Evolutionary conservation across 805 yeast species (phyloP).

Genomic region (Ogataea glucozyma): DNA sequence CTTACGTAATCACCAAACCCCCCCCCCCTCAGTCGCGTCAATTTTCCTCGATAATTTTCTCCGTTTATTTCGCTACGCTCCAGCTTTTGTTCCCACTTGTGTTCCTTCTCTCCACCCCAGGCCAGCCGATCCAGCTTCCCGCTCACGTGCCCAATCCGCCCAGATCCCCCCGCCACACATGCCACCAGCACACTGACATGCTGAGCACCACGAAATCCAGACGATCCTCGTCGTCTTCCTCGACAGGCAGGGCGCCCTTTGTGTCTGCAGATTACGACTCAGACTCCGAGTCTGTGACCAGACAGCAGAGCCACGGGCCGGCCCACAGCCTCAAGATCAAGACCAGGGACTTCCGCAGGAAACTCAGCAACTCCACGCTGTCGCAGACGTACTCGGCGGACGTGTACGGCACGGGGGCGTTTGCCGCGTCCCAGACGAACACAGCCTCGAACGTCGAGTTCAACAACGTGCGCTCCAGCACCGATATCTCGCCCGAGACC

Average conservation of each 20-base stretch:
- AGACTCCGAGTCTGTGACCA: slow-evolving; percentile 1
- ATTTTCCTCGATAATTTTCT: too few relatives aligned
- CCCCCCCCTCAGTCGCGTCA: too few relatives aligned
- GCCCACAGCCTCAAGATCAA: not conserved
- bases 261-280: not conserved
- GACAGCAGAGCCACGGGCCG: not conserved
- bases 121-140: too few relatives aligned
- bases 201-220: not conserved
- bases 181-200: not conserved
- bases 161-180: not conserved
- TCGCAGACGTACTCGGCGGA: not conserved
- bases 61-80: too few relatives aligned
- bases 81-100: too few relatives aligned
- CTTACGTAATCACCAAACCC: too few relatives aligned
- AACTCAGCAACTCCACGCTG: slow-evolving; percentile 15
- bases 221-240: slow-evolving; percentile 4
- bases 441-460: slow-evolving; percentile 36
- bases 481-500: slow-evolving; percentile 11
- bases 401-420: not conserved
- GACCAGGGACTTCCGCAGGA: slow-evolving; percentile 10
- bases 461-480: slow-evolving; percentile 31
- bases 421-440: slow-evolving; percentile 19
- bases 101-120: too few relatives aligned
- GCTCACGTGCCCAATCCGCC: too few relatives aligned
- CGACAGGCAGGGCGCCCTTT: not conserved